Base-by-base conservation (phyloP, 345 rosid species). In the Conringia planisiliqua region DNA sequence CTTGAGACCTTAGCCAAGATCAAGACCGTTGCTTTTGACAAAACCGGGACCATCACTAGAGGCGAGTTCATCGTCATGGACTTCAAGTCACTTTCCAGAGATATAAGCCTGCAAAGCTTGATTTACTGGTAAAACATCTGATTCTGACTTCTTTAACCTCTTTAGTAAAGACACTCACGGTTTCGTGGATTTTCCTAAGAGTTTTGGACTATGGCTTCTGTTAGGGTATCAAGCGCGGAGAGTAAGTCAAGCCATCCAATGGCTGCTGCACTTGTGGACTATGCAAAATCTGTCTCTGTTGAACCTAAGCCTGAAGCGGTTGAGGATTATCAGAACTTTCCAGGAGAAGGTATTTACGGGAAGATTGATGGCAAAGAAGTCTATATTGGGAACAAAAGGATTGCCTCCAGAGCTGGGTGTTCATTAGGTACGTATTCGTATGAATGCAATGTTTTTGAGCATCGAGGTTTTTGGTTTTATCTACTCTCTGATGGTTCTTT, bases 211-310 rank as follows among this genome's bases (percentile, higher is more conserved):
- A 10, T 43, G 51, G 56, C 6, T 55, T 70, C 0, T 68, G 1
- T 51, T 54, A 92, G 97, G 97, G 96, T 90, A 46, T 87, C 99
- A 67, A 90, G 99, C 85, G 78, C 84, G 17, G 97, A 95, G 83
- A 86, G 92, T 59, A 92, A 92, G 72, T 92, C 99, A 11, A 86
- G 94, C 62, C 99, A 95, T 85, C 99, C 97, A 38, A 85, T 92
- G 93, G 97, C 99, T 39, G 74, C 85, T 39, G 81, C 97, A 18
- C 81, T 95, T 48, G 87, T 92, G 32, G 91, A 81, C 18, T 82
- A 87, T 70, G 99, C 81, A 26, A 83, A 80, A 79, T 82, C 85
- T 1, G 66, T 61, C 44, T 88, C 89, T 13, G 36, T 92, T 9
- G 87, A 85, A 71, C 90, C 99, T 16, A 86, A 76, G 35, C 93